Percentiles rank a stretch among this genome's conserved stretches.
phyloP scores from a whole-genome alignment of 2,329 filamentous ascomycete species.

The Triangularia verruculosa region DNA sequence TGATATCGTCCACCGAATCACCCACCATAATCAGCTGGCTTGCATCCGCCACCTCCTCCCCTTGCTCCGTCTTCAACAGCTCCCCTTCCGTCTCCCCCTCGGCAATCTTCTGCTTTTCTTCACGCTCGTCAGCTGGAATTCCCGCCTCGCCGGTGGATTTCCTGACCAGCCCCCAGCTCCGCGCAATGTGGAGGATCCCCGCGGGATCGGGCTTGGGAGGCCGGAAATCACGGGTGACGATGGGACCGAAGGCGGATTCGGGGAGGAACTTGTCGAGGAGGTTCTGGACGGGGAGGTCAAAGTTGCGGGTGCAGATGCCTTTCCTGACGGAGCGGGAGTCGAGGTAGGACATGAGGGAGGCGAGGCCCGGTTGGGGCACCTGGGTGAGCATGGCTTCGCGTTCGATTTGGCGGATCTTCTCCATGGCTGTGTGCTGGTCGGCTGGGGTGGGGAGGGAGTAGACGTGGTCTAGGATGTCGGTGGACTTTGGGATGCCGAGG shows the following conservation, averaged over 20 bases:
- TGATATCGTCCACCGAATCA: conserved; percentile 90
- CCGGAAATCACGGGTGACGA: conserved; percentile 79
- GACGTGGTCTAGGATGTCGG: conserved; percentile 89
- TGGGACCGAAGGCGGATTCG: conserved; percentile 66
- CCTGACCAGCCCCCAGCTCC: conserved; percentile 63
- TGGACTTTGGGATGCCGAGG: conserved; percentile 66
- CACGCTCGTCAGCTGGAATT: conserved; percentile 19
- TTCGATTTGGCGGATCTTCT: conserved; percentile 76
- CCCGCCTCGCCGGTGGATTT: conserved; percentile 21
- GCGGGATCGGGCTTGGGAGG: conserved; percentile 87
- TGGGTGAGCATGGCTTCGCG: conserved; percentile 75
- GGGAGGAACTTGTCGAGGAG: conserved; percentile 73
- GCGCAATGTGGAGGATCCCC: conserved; percentile 82
- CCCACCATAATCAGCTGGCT: conserved; percentile 63
- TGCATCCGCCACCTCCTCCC: conserved; percentile 39
- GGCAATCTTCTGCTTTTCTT: conserved; percentile 13
- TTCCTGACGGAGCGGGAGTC: conserved; percentile 65
- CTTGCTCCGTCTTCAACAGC: conserved; percentile 17
- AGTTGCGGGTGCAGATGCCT: conserved; percentile 92
- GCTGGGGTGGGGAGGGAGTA: conserved; percentile 63
- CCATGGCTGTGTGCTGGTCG: conserved; percentile 61
- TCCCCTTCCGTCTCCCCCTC: conserved; percentile 24
- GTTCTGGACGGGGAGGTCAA: conserved; percentile 73
- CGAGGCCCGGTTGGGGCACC: conserved; percentile 76
- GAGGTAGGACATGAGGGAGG: conserved; percentile 77